These are phyloP conservation scores for Phytopythium aichiense DNA, from an alignment of 352 stramenopile genomes.

Conservation along the genomic window DNA sequence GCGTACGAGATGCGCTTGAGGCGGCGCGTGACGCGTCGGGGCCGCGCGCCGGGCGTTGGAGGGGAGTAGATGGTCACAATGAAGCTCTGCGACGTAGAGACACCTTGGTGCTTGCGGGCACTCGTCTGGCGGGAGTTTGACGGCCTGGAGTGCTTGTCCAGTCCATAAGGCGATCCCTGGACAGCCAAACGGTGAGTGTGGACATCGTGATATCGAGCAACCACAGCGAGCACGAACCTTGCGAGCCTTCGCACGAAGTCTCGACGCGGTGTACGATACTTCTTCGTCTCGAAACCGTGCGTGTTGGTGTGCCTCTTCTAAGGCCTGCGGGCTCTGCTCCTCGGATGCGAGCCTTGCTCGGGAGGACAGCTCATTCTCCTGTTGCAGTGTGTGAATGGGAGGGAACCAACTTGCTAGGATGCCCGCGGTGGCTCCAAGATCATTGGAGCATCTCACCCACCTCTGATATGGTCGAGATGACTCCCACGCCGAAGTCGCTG, in stretches of 20 bases:
- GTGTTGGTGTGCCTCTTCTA: conserved; percentile 11
- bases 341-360: background rate
- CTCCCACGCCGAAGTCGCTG: conserved; percentile 1
- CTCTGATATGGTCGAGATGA: conserved; percentile 9
- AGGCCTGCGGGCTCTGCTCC: background rate
- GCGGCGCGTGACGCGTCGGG: conserved; percentile 21
- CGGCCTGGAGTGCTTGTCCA: conserved; percentile 27
- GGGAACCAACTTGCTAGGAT: background rate
- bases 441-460: background rate
- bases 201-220: background rate
- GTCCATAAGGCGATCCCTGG: conserved; percentile 67
- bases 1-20: conserved; percentile 50
- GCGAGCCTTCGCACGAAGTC: conserved; percentile 59
- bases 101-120: background rate
- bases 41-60: conserved; percentile 14
- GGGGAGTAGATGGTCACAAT: conserved; percentile 15
- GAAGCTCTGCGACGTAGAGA: conserved; percentile 4
- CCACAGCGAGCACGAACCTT: conserved; percentile 18
- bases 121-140: background rate
- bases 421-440: background rate
- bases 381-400: background rate
- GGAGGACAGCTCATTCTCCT: background rate
- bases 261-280: conserved; percentile 55
- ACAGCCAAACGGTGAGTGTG: background rate
- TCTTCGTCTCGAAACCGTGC: conserved; percentile 34